Percentiles rank a stretch among this genome's conserved stretches.
Evolutionary conservation across 2,329 filamentous ascomycete species (phyloP).

Genomic region (Didymella sp.): DNA sequence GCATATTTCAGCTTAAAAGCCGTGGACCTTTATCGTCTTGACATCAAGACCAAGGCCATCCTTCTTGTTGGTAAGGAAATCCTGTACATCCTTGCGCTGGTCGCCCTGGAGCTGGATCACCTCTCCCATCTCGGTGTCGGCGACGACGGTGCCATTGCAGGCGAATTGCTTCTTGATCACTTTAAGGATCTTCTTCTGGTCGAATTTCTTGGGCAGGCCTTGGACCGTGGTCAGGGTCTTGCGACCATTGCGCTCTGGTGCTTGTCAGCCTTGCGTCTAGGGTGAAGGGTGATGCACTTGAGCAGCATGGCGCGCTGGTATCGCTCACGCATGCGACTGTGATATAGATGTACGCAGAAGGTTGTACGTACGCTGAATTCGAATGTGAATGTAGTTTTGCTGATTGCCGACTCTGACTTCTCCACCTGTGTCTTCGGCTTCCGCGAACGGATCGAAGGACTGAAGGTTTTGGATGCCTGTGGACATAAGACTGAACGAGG

Average conservation of each 20-base stretch:
- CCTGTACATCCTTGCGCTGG: slow-evolving; percentile 97
- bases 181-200: slow-evolving; percentile 99
- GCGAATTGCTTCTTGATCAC: slow-evolving; percentile 99
- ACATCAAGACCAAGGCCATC: slow-evolving; percentile 91
- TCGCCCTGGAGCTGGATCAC: slow-evolving; percentile 99
- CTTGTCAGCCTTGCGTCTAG: slow-evolving; percentile 61
- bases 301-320: background rate
- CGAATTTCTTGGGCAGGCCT: slow-evolving; percentile 98
- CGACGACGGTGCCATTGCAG: slow-evolving; percentile 99
- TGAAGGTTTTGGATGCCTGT: slow-evolving; percentile 55
- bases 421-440: slow-evolving; percentile 98
- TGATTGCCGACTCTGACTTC: slow-evolving; percentile 84
- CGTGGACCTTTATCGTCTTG: slow-evolving; percentile 90
- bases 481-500: slow-evolving; percentile 47
- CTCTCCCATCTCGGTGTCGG: slow-evolving; percentile 95
- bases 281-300: background rate
- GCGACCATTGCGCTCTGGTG: slow-evolving; percentile 97
- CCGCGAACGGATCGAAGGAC: slow-evolving; percentile 92
- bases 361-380: slow-evolving; percentile 86
- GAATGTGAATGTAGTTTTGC: slow-evolving; percentile 99
- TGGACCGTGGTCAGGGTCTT: slow-evolving; percentile 99
- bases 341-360: slow-evolving; percentile 34
- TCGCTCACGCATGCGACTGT: background rate
- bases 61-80: slow-evolving; percentile 96
- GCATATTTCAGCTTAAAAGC: slow-evolving; percentile 34